Conservation (phyloP, 2,329 filamentous ascomycete genomes). For the Epichloe aotearoae region DNA sequence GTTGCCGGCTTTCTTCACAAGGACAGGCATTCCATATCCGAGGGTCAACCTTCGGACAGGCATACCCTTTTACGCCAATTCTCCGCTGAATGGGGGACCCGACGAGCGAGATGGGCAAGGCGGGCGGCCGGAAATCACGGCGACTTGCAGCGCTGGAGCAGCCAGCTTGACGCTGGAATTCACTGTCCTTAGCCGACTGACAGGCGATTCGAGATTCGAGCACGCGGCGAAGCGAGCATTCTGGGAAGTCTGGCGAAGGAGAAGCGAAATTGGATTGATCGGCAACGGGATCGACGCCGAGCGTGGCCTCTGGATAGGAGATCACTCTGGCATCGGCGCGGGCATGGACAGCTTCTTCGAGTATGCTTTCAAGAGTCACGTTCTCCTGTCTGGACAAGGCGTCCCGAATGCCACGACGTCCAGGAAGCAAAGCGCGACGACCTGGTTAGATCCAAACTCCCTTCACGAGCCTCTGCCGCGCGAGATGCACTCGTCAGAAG, state of each 20-base stretch:
- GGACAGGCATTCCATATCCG: conserved; percentile 86
- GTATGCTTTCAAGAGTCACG: conserved; percentile 89
- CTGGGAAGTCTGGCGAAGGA: conserved; percentile 87
- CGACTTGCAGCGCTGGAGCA: conserved; percentile 94
- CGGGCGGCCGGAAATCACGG: conserved; percentile 59
- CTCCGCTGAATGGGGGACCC: conserved; percentile 54
- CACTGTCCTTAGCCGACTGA: conserved; percentile 75
- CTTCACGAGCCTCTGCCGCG: conserved; percentile 47
- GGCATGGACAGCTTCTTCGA: conserved; percentile 98
- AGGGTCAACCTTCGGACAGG: conserved; percentile 83
- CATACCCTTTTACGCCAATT: conserved; percentile 85
- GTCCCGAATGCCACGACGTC: conserved; percentile 34
- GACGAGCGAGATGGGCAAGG: conserved; percentile 19
- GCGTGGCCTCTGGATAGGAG: conserved; percentile 74
- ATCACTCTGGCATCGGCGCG: conserved; percentile 87
- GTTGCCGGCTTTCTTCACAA: conserved; percentile 82
- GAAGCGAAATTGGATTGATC: conserved; percentile 75
- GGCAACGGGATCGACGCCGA: conserved; percentile 90
- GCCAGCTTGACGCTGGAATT: conserved; percentile 92
- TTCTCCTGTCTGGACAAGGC: conserved; percentile 68
- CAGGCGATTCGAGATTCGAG: conserved; percentile 79
- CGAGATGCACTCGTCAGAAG: conserved; percentile 57
- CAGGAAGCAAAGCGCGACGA: conserved; percentile 27
- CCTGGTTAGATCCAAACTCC: conserved; percentile 51
- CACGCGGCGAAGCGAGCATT: conserved; percentile 82